Evolutionary conservation across 2,329 filamentous ascomycete genomes (phyloP), one percentile per base, ranked within the genome.

Genomic region (Thermomyces lanuginosus): DNA sequence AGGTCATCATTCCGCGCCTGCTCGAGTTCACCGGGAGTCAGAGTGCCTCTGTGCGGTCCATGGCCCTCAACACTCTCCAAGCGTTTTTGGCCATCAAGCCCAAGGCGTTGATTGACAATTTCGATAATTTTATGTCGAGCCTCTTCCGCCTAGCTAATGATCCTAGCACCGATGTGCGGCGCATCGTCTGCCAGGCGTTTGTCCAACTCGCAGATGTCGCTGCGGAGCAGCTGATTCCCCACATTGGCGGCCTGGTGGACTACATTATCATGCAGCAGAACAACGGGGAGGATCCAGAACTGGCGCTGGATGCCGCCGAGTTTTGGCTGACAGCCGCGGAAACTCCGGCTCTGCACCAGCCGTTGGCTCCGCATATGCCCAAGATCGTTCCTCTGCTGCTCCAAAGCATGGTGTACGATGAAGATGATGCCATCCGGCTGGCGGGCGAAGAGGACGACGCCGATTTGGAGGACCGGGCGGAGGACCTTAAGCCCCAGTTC

Each of bases 271-370:
- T 72, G 16, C 89, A 98, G 49, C 89, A 98, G 51, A 72, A 76
- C 50, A 76, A 75, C 36, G 56, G 58, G 13, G 74, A 84, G 14
- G 84, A 95, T 38, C 76, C 84, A 29, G 83, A 95, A 21, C 63
- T 98, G 32, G 83, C 86, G 19, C 74, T 91, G 38, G 89, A 98
- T 49, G 89, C 89, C 6, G 83, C 89, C 4, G 89, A 98, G 51
- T 98, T 98, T 48, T 98, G 91, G 83, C 69, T 98, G 22, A 82
- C 82, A 20, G 75, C 92, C 11, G 84, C 83, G 33, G 89, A 93
- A 49, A 81, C 92, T 46, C 69, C 79, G 21, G 69, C 76, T 32
- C 59, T 95, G 28, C 82, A 81, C 59, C 66, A 72, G 38, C 67
- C 72, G 1, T 61, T 98, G 23, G 72, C 67, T 6, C 83, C 83